Conservation (phyloP, 169 alveolate genomes). For the Cryptosporidium sp. region DNA sequence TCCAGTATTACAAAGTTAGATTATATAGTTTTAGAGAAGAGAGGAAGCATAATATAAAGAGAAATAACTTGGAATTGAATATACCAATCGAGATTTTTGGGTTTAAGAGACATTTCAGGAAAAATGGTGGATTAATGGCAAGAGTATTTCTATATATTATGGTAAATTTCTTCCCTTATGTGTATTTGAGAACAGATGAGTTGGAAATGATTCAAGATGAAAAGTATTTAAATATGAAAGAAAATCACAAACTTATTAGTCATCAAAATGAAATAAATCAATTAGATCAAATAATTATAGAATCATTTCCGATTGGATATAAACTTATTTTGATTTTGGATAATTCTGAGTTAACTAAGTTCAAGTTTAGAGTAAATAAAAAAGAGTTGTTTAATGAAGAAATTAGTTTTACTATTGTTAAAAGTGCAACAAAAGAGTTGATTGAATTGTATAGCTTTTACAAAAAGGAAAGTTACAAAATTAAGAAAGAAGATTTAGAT, state of each 20-base stretch:
- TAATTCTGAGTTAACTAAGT: not conserved
- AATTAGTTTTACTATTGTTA: too few species aligned
- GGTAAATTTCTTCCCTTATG: constrained; percentile 26
- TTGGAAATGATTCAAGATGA: not conserved
- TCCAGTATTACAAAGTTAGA: not conserved
- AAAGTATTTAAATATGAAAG: too few species aligned
- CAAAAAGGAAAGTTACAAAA: not conserved
- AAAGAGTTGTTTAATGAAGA: not conserved
- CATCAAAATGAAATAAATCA: not conserved
- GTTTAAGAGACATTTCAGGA: not conserved
- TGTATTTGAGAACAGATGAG: not conserved
- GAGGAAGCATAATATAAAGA: not conserved
- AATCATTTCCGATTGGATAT: constrained; percentile 17
- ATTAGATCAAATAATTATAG: not conserved
- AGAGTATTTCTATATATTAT: not conserved
- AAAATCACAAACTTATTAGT: too few species aligned
- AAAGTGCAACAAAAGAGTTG: not conserved
- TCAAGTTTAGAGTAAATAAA: not conserved
- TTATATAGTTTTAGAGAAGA: not conserved
- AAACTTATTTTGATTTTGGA: constrained; percentile 15
- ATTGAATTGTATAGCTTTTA: too few species aligned
- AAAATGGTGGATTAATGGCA: not conserved
- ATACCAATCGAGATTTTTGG: constrained; percentile 46
- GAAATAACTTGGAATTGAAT: not conserved
- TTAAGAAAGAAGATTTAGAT: not conserved